Conservation (phyloP, 306 rosid genomes). For the Sechiopsis laciniata region DNA sequence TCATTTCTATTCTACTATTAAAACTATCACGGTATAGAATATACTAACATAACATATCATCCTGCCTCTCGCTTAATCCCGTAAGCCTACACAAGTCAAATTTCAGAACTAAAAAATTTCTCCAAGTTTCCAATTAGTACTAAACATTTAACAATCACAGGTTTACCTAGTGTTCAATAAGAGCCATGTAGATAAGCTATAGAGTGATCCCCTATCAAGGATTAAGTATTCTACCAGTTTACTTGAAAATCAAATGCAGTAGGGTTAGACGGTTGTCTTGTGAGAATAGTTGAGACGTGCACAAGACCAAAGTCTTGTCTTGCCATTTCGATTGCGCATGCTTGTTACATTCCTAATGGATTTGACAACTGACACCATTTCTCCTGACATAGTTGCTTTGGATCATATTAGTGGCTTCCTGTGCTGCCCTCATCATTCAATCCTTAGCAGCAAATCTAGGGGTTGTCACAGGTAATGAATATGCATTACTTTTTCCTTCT, state of each 20-base stretch:
- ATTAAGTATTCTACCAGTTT: neutral
- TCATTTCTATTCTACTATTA: neutral
- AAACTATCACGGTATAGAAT: neutral
- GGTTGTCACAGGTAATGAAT: conserved; percentile 78
- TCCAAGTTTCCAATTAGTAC: neutral
- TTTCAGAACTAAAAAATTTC: neutral
- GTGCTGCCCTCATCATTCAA: conserved; percentile 89
- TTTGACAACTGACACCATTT: conserved; percentile 7
- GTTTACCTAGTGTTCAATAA: neutral
- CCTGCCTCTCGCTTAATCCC: neutral
- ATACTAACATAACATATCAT: neutral
- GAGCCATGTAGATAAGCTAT: neutral
- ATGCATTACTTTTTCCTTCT: neutral
- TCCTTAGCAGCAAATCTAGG: conserved; percentile 96
- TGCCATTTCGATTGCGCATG: neutral
- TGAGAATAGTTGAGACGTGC: no score
- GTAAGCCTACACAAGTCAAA: neutral
- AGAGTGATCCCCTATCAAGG: neutral
- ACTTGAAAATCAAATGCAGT: no score
- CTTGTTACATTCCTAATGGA: neutral
- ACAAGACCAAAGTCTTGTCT: neutral
- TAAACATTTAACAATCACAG: neutral
- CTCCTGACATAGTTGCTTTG: conserved; percentile 60
- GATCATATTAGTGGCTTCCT: conserved; percentile 91
- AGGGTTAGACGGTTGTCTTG: no score